Evolutionary conservation across 164 flowering plant species (phyloP), one percentile per base, ranked within the genome.

Genomic region (Dillenia turbinata): DNA sequence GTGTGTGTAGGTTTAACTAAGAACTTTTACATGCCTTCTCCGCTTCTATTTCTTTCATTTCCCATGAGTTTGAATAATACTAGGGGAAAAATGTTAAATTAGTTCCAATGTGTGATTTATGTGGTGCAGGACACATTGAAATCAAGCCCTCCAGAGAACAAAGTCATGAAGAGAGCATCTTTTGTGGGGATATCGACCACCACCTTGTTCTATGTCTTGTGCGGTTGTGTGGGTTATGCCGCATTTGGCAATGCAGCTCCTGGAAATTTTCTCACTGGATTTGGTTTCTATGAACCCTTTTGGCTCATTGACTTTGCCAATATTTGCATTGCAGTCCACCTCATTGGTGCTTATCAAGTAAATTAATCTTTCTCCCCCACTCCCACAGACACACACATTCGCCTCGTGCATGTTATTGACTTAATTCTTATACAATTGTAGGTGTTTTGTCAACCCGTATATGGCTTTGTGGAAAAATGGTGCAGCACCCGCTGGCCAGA

Each of bases 171-270:
- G 69, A 84, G 67, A 64, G 89, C 89, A 2, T 61, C 78, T 13
- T 13, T 65, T 1, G n/a, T 73, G 0, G 84, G 84, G 1, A 70
- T 79, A 10, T 51, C 71, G 0, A 59, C 71, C 50, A 88, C 89
- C 53, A 79, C 91, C 44, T 0, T 76, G 10, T 86, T 86, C 73
- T 88, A 86, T 70, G 17, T 83, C 78, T 64, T 79, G 10, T 86
- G 95, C 57, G 97, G 92, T 7, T 9, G 59, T 11, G 0, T 81
- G 0, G 97, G 97, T 8, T 90, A 90, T 59, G 88, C 86, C 5
- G 97, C 97, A 12, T 90, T 90, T 47, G 97, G 97, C 2, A 83
- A 84, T 65, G 24, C 77, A 8, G 88, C 97, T 2, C 95, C 95
- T 0, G 94, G 92, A 14, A 88, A 90, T 64, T 83, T 90, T 63